Evolutionary conservation across 2,329 filamentous ascomycete genomes (phyloP), one percentile per base, ranked within the genome.

Genomic region (Cytospora piceae): DNA sequence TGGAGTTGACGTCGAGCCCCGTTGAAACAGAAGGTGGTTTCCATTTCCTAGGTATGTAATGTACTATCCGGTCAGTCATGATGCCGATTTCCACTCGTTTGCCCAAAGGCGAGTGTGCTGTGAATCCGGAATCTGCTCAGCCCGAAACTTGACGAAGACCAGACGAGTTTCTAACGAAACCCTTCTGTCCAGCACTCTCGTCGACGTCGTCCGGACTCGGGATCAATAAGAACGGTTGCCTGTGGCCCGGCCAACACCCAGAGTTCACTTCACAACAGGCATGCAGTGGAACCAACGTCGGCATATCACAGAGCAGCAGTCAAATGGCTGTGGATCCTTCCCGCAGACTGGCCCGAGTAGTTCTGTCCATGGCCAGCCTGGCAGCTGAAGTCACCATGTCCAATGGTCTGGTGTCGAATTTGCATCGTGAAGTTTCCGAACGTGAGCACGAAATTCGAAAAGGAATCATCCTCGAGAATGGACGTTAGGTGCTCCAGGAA

Each of bases 11-110:
- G 69, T 72, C 63, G 59, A 62, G 64, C 64, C 63, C 68, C 70
- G 67, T 76, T 74, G 74, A 77, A 77, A 77, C 75, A 73, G 71
- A 71, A 72, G 63, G 62, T 70, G 74, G 72, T 75, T 76, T 76
- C 72, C 71, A 60, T 65, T 67, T n/a, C n/a, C n/a, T n/a, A n/a
- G n/a, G n/a, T 34, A 34, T 49, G 29, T 32, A 37, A 52, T 24
- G 46, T 20, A 34, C 46, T 11, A 46, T 64, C 42, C 15, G 57
- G 49, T 64, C 34, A 54, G 55, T 46, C 37, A 55, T 61, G 62
- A 31, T 34, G 62, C 27, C 58, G 34, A 32, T 56, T 57, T 46
- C 22, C 32, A 27, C 15, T 39, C 31, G 31, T 11, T 15, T 46
- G 39, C 39, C 55, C 24, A 17, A 24, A 39, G 32, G 20, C 22